Evolutionary conservation across 2,329 filamentous ascomycete species (phyloP).

Genomic region (Fusarium concolor): DNA sequence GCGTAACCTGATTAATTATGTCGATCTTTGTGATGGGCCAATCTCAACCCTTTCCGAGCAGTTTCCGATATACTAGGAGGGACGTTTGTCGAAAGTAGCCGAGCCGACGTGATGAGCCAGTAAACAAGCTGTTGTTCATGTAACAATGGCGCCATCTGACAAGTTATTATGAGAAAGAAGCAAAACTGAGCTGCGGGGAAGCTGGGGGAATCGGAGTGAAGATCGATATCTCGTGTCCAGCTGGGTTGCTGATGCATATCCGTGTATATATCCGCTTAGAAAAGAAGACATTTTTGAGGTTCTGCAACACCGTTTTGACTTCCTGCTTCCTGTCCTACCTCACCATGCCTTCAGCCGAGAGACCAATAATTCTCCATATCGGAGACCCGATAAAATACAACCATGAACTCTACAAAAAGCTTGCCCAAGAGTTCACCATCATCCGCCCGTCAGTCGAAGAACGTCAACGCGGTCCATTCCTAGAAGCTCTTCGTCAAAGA

Average conservation of each 20-base stretch:
- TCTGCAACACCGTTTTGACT: not conserved
- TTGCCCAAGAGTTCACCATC: constrained; percentile 48
- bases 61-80: not conserved
- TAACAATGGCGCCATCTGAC: constrained; percentile 4
- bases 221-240: too few relatives aligned
- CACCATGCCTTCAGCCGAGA: constrained; percentile 7
- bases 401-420: constrained; percentile 45
- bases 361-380: constrained; percentile 49
- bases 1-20: not conserved
- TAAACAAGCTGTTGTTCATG: not conserved
- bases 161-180: not conserved
- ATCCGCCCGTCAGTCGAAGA: constrained; percentile 53
- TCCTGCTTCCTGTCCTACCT: too few relatives aligned
- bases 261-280: not conserved
- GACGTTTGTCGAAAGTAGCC: not conserved
- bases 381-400: constrained; percentile 50
- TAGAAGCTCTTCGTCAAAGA: constrained; percentile 51
- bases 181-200: not conserved
- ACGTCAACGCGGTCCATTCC: constrained; percentile 53
- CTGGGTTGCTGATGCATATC: too few relatives aligned
- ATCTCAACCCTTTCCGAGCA: constrained; percentile 6
- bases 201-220: not conserved
- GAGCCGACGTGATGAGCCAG: not conserved
- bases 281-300: fast-evolving
- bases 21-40: not conserved